Conservation (phyloP, 306 rosid species). For the Vigna trinervia region DNA sequence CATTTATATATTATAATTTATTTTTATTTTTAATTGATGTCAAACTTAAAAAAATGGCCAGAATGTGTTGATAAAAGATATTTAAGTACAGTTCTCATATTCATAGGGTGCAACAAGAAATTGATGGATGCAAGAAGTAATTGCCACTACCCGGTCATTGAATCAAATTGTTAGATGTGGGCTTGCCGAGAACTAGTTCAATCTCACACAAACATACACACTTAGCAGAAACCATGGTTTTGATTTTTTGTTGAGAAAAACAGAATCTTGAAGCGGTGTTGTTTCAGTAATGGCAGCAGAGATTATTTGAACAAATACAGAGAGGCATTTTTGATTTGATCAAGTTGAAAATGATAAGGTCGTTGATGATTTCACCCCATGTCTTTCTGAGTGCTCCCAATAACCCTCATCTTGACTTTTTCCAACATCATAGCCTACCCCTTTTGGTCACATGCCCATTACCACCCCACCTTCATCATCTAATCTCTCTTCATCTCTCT, state of each 20-base stretch:
- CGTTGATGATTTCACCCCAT: slow-evolving; percentile 47
- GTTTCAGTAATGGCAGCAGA: slow-evolving; percentile 32
- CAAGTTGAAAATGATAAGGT: slow-evolving; percentile 31
- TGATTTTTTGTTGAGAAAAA: background rate
- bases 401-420: slow-evolving; percentile 23
- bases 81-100: no score
- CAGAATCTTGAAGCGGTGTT: background rate
- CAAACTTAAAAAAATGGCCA: no score
- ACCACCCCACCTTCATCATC: slow-evolving; percentile 4
- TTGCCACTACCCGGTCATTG: background rate
- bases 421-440: slow-evolving; percentile 37
- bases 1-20: no score
- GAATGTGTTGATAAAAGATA: no score
- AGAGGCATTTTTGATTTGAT: slow-evolving; percentile 9
- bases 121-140: no score
- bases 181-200: background rate
- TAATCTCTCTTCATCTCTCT: background rate
- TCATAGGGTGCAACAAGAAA: no score
- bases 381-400: slow-evolving; percentile 38
- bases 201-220: background rate
- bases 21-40: no score
- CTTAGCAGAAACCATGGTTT: background rate
- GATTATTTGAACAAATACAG: slow-evolving; percentile 28
- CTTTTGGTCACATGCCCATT: slow-evolving; percentile 31
- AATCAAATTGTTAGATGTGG: background rate